Conservation (phyloP, 805 yeast genomes). For the Ogataea minuta region DNA sequence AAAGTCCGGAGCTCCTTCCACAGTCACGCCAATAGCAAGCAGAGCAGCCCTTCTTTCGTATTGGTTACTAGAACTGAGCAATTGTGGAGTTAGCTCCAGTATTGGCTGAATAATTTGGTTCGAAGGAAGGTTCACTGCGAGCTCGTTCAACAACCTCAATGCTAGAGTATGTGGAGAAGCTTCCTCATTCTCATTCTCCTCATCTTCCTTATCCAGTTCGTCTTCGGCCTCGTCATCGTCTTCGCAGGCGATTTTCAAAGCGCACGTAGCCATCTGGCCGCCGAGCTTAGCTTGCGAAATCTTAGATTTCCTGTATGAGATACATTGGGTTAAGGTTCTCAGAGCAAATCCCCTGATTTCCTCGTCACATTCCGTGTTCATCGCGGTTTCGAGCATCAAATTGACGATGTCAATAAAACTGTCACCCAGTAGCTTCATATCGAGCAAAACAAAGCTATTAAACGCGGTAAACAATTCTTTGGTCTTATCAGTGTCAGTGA, state of each 20-base stretch:
- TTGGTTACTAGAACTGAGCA: constrained; percentile 61
- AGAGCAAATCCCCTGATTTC: constrained; percentile 82
- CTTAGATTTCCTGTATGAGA: constrained; percentile 77
- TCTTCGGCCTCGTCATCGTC: constrained; percentile 74
- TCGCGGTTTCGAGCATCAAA: constrained; percentile 73
- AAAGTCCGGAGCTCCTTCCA: constrained; percentile 93
- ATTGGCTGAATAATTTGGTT: constrained; percentile 84
- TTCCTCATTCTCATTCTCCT: constrained; percentile 92
- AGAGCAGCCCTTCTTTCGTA: constrained; percentile 87
- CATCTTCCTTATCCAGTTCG: constrained; percentile 76
- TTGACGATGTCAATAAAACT: constrained; percentile 65
- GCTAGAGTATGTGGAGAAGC: constrained; percentile 76
- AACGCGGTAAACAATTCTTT: constrained; percentile 79
- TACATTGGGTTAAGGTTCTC: constrained; percentile 77
- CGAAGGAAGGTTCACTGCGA: constrained; percentile 86
- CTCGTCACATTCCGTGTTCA: constrained; percentile 64
- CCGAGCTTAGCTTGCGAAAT: constrained; percentile 80
- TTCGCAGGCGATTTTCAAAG: constrained; percentile 76
- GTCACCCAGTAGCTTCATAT: constrained; percentile 76
- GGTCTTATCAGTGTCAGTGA: constrained; percentile 70
- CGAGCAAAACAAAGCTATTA: constrained; percentile 74
- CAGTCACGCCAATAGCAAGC: constrained; percentile 75
- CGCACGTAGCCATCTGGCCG: constrained; percentile 69
- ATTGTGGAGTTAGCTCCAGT: constrained; percentile 56
- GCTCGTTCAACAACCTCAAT: constrained; percentile 71